A percentile compares a stretch with the other conserved stretches of the same genome.
Conservation (phyloP, 768 basidiomycete species). For the Pleurotus cornucopiae region DNA sequence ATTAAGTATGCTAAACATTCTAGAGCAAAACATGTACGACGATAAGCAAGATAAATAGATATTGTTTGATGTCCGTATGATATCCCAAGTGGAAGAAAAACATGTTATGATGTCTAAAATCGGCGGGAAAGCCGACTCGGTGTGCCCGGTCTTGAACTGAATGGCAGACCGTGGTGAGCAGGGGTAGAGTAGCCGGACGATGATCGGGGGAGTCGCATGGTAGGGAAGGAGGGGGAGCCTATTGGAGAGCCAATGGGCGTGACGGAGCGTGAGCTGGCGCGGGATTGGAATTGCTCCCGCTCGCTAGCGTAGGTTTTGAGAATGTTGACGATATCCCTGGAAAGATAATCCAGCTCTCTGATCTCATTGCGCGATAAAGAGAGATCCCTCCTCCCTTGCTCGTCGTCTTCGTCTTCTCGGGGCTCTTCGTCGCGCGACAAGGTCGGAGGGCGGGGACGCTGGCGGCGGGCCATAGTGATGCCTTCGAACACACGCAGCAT, state of each 20-base stretch:
- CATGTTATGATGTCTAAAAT: conserved; percentile 17
- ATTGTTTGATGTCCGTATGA: no score
- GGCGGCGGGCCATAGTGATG: conserved; percentile 46
- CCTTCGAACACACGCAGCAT: conserved; percentile 92
- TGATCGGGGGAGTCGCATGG: conserved; percentile 31
- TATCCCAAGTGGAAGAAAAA: no score
- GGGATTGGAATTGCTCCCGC: conserved; percentile 51
- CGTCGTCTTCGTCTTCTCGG: conserved; percentile 57
- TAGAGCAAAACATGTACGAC: no score
- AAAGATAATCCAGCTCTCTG: conserved; percentile 70
- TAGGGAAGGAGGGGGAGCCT: conserved; percentile 42
- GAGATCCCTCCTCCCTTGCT: conserved; percentile 35
- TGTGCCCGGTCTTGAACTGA: conserved; percentile 58
- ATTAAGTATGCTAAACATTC: no score
- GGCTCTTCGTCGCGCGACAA: conserved; percentile 35
- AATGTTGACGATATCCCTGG: conserved; percentile 68
- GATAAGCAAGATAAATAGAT: no score
- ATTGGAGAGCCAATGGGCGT: conserved; percentile 63
- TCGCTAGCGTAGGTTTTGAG: conserved; percentile 71
- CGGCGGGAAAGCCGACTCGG: conserved; percentile 51
- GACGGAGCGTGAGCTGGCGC: conserved; percentile 58
- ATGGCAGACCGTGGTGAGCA: conserved; percentile 34
- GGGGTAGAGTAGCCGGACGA: conserved; percentile 63
- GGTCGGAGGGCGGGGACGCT: conserved; percentile 25
- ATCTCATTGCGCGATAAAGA: conserved; percentile 67